Base-by-base conservation (phyloP, 73 alveolate species). In the Breviolum minutum region DNA sequence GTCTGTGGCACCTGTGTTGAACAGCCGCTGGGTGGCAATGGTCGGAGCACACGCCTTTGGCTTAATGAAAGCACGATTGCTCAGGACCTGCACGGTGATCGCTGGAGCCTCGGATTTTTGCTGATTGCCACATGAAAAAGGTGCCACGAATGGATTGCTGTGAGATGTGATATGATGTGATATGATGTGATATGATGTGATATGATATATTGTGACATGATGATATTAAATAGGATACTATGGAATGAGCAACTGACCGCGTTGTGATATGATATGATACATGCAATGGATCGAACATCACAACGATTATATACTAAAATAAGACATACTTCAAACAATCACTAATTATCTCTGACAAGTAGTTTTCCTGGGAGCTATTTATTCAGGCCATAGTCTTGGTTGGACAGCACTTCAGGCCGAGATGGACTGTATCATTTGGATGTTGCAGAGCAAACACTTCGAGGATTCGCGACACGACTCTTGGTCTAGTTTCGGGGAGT, bases 381-480 rank as follows among this genome's bases (percentile, higher is more conserved):
- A 40, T 40, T 40, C 54, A 40, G 54, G 5, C 54, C 54, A 40
- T 14, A 19, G n/a, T 10, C 40, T 73, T 32, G 32, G n/a, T 24
- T 24, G 48, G 32, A 14, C 32, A 13, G 83, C 48, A 73, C 20
- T 19, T n/a, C 32, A 92, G 98, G 98, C 98, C 0, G 98, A 92
- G 91, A 62, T 48, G 66, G 98, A 92, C 81, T 92, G 91, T 61
- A 54, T 92, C 61, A 81, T 81, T 7, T 92, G 98, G 98, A 90
- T 92, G 60, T 24, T 92, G 98, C 98, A 92, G 69, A 73, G 73
- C 90, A 61, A 63, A 17, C 89, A 92, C 60, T 26, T 80, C 8
- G 98, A 92, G 98, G 98, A 63, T 12, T 13, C 27, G 40, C 8
- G 70, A 17, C 74, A 11, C 74, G 74, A 66, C 74, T 13, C 12